Conservation (phyloP, 2,329 filamentous ascomycete genomes). For the Claviceps spartinae region DNA sequence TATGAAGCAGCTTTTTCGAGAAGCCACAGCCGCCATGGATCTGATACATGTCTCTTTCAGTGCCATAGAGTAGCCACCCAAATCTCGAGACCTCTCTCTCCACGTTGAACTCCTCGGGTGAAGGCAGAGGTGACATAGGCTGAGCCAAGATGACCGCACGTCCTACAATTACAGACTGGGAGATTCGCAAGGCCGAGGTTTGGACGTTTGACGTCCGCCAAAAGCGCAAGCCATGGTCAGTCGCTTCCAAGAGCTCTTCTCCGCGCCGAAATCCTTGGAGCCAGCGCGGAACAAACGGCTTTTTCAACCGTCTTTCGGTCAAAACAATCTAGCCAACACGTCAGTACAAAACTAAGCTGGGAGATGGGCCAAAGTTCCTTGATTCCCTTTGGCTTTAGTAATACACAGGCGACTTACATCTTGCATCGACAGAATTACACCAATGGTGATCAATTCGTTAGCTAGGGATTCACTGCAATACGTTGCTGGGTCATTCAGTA, state of each 20-base stretch:
- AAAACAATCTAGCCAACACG: slow-evolving; percentile 19
- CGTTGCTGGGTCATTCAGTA: slow-evolving; percentile 15
- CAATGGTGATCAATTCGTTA: slow-evolving; percentile 23
- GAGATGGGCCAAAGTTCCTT: not conserved
- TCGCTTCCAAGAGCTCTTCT: slow-evolving; percentile 21
- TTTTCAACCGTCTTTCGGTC: slow-evolving; percentile 22
- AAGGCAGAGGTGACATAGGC: slow-evolving; percentile 22
- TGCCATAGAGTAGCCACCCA: slow-evolving; percentile 26
- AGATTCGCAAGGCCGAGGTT: slow-evolving; percentile 19
- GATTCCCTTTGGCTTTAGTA: too few relatives aligned
- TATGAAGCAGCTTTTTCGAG: slow-evolving; percentile 25
- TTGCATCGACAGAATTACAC: slow-evolving; percentile 25
- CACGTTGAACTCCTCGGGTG: slow-evolving; percentile 15
- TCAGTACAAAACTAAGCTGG: not conserved
- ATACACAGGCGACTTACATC: slow-evolving; percentile 17
- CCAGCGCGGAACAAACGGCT: slow-evolving; percentile 22
- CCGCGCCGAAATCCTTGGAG: slow-evolving; percentile 22
- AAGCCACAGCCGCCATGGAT: slow-evolving; percentile 30
- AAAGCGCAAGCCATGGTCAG: slow-evolving; percentile 23
- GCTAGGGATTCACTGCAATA: slow-evolving; percentile 12
- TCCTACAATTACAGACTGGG: slow-evolving; percentile 26
- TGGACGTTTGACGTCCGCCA: slow-evolving; percentile 22
- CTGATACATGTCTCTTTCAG: slow-evolving; percentile 19
- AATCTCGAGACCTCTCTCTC: slow-evolving; percentile 19
- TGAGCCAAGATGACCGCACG: slow-evolving; percentile 26